A percentile compares a stretch with the other conserved stretches of the same genome.
phyloP scores from a whole-genome alignment of 129 eudicot genomes.

The Cynara cardunculus region DNA sequence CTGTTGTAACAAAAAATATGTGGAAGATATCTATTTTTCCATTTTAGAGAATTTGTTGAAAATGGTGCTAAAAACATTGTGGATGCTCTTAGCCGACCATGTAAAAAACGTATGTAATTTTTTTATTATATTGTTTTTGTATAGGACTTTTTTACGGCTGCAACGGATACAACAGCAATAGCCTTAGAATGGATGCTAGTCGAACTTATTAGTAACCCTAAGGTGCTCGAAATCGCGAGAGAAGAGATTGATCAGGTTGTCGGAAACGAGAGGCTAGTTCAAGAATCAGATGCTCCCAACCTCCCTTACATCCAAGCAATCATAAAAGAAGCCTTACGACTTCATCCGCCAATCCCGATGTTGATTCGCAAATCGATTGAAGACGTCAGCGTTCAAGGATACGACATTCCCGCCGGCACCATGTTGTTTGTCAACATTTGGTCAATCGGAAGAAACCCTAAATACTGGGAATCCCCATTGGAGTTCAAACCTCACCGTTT shows the following conservation, averaged over 20 bases:
- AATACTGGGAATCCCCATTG: conserved; percentile 45
- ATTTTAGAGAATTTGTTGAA: too few species aligned
- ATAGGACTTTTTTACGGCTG: conserved; percentile 53
- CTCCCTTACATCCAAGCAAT: conserved; percentile 55
- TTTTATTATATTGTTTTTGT: background rate
- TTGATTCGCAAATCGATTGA: conserved; percentile 34
- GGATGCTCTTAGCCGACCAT: too few species aligned
- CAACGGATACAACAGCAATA: conserved; percentile 47
- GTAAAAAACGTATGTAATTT: background rate
- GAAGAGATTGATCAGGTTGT: conserved; percentile 44
- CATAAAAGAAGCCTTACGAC: conserved; percentile 44
- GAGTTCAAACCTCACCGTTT: conserved; percentile 47
- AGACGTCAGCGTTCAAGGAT: conserved; percentile 34
- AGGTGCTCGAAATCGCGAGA: conserved; percentile 36
- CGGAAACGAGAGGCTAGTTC: conserved; percentile 36
- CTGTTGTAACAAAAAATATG: too few species aligned
- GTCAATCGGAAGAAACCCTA: conserved; percentile 51
- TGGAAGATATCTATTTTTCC: too few species aligned
- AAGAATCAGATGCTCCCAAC: conserved; percentile 47
- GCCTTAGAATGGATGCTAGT: conserved; percentile 50
- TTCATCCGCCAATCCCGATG: conserved; percentile 59
- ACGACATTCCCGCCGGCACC: conserved; percentile 35
- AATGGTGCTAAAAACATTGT: too few species aligned
- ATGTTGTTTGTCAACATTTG: conserved; percentile 45
- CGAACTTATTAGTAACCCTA: conserved; percentile 52